Base-by-base conservation (phyloP, 345 rosid genomes). In the Tarenaya hassleriana region DNA sequence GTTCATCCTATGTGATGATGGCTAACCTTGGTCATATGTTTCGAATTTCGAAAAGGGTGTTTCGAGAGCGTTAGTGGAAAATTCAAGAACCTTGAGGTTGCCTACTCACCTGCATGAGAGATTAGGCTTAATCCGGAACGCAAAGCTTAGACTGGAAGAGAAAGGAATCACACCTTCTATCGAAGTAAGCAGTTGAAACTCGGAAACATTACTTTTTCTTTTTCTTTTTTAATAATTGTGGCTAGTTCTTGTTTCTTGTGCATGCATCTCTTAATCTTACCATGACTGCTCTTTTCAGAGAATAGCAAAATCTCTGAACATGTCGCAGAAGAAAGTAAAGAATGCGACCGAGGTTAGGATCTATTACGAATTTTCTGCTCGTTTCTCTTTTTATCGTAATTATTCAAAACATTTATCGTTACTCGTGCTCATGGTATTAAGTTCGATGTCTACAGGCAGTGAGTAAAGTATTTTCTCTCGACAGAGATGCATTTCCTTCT, bases 241-340 rank as follows among this genome's bases (percentile, higher is more conserved):
- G 45, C 21, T 15, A 11, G 1, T 24, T 69, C 20, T 19, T 29
- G 37, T 29, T 40, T 39, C 19, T 41, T 34, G 5, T 45, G 31
- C 33, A 47, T 53, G 34, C 18, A 15, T 16, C 15, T 58, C 33
- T 16, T 34, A 46, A 51, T 37, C 63, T 58, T 65, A 65, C 32
- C 32, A 16, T 20, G 4, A 10, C 33, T 58, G 19, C 19, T 32
- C 16, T 62, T 75, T 68, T 34, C 94, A 91, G 98, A 83, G 81
- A 60, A 84, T 91, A 50, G 98, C 96, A 35, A 83, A 84, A 63
- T 72, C 71, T 41, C 71, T 91, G 59, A 91, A 87, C 63, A 87
- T 91, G 84, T 84, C 98, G 1, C 80, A 80, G 68, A 84, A 77
- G 72, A 91, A 91, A 91, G 95, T 91, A 47, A 72, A 77, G 66